Conservation (phyloP, 2,329 filamentous ascomycete genomes). For the Colletotrichum truncatum region DNA sequence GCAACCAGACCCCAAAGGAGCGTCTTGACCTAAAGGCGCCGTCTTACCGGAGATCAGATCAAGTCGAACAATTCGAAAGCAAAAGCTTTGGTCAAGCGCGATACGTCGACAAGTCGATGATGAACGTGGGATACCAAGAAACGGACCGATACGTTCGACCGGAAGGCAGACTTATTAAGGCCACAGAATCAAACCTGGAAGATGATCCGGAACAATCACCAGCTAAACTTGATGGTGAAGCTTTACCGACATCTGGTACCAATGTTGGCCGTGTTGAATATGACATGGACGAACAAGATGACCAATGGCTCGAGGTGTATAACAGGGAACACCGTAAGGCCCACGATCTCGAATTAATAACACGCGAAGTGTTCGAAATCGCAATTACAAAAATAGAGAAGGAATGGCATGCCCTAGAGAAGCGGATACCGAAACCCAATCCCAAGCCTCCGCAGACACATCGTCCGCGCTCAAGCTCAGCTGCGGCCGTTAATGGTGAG, state of each 20-base stretch:
- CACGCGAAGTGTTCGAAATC: conserved; percentile 94
- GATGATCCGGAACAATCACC: conserved; percentile 63
- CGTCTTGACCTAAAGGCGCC: conserved; percentile 81
- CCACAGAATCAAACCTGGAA: conserved; percentile 66
- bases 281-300: conserved; percentile 99
- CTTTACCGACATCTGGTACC: conserved; percentile 53
- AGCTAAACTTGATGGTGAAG: conserved; percentile 66
- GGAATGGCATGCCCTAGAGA: conserved; percentile 96
- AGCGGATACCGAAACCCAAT: conserved; percentile 95
- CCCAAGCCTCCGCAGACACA: conserved; percentile 96
- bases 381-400: conserved; percentile 99
- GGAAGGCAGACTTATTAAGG: conserved; percentile 75
- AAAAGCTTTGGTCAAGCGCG: conserved; percentile 86
- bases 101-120: conserved; percentile 97
- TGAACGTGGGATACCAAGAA: conserved; percentile 94
- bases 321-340: conserved; percentile 77
- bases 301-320: conserved; percentile 90
- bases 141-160: conserved; percentile 88
- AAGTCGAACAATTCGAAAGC: conserved; percentile 84
- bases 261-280: conserved; percentile 89
- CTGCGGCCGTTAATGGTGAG: conserved; percentile 95
- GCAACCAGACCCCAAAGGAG: conserved; percentile 83
- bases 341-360: conserved; percentile 82
- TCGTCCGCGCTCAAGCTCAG: conserved; percentile 89
- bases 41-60: conserved; percentile 78